These are phyloP conservation scores for Tricholoma hemisulphureum DNA, from an alignment of 768 basidiomycete genomes.

Conservation along the genomic window DNA sequence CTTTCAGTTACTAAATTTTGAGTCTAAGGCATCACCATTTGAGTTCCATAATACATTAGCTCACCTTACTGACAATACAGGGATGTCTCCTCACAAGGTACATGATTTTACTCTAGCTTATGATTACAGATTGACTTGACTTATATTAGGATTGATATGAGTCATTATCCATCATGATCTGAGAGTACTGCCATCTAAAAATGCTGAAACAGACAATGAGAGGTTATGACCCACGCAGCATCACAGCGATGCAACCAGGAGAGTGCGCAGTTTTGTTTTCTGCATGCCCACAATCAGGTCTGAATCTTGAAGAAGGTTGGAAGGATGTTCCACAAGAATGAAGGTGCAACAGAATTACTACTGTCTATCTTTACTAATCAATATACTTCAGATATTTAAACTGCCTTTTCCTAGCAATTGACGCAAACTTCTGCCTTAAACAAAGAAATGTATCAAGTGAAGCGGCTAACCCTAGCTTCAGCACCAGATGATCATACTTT, in stretches of 20 bases:
- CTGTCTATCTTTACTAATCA: not conserved
- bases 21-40: conserved; percentile 10
- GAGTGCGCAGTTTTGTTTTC: conserved; percentile 25
- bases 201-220: conserved; percentile 26
- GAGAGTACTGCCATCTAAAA: conserved; percentile 23
- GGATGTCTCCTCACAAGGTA: not conserved
- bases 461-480: not conserved
- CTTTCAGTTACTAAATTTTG: conserved; percentile 12
- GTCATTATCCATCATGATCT: conserved; percentile 17
- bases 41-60: conserved; percentile 10
- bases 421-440: conserved; percentile 10
- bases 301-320: conserved; percentile 26
- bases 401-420: conserved; percentile 6
- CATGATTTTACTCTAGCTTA: not conserved
- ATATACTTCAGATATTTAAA: conserved; percentile 1
- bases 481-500: not conserved
- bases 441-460: not conserved
- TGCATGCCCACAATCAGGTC: conserved; percentile 26
- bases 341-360: not conserved
- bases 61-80: conserved; percentile 14
- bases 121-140: conserved; percentile 8
- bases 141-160: conserved; percentile 19
- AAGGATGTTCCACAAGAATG: conserved; percentile 7
- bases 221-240: conserved; percentile 22
- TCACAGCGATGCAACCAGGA: conserved; percentile 12